phyloP scores from a whole-genome alignment of 768 basidiomycete species.

The Boletus subparvulus region DNA sequence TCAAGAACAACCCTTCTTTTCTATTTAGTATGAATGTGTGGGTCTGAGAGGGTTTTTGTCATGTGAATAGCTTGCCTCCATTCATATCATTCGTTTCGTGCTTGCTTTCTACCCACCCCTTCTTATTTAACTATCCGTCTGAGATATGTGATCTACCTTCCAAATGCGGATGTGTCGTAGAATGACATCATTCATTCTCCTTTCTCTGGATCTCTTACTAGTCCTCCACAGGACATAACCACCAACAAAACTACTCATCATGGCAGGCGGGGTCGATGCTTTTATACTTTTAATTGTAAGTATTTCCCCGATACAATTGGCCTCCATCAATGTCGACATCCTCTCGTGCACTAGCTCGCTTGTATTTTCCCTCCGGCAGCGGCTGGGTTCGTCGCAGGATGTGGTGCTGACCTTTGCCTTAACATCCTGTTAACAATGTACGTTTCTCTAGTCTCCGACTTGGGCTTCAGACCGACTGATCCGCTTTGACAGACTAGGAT shows the following conservation, averaged over 20 bases:
- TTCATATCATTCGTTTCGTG: slow-evolving; percentile 14
- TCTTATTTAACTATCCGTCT: background rate
- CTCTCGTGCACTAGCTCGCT: slow-evolving; percentile 49
- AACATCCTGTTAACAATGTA: slow-evolving; percentile 78
- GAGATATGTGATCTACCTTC: slow-evolving; percentile 10
- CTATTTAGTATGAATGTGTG: slow-evolving; percentile 46
- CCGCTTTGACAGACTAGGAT: slow-evolving; percentile 55
- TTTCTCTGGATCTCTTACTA: background rate
- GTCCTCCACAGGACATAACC: background rate
- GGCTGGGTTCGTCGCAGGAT: slow-evolving; percentile 72
- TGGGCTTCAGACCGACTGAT: background rate
- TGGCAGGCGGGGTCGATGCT: slow-evolving; percentile 15
- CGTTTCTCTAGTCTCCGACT: slow-evolving; percentile 19
- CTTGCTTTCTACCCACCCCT: slow-evolving; percentile 10
- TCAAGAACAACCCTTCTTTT: slow-evolving; percentile 78
- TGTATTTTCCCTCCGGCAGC: slow-evolving; percentile 80
- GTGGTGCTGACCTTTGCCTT: slow-evolving; percentile 78
- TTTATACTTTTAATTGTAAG: slow-evolving; percentile 13
- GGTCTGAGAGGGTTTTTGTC: background rate
- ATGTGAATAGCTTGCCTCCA: slow-evolving; percentile 9
- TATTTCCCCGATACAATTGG: background rate
- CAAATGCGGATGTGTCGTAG: slow-evolving; percentile 16
- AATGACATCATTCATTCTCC: slow-evolving; percentile 26
- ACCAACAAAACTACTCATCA: background rate
- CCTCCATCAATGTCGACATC: rapidly evolving